These are phyloP conservation scores for Penicillium robsamsonii DNA, from an alignment of 495 filamentous ascomycete genomes.

Conservation along the genomic window DNA sequence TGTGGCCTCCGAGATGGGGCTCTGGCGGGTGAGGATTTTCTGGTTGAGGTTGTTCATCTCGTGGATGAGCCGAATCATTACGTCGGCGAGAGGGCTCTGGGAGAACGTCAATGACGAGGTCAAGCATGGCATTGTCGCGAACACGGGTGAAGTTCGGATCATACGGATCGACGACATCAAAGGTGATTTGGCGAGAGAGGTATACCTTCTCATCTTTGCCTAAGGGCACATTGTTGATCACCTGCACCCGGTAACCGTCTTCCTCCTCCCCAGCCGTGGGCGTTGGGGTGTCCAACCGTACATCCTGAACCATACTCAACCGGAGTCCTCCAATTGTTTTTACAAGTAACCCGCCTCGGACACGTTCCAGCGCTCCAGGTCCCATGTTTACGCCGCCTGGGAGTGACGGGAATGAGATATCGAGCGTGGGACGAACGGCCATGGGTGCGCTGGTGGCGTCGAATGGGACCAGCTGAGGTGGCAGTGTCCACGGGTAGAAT, in stretches of 20 bases:
- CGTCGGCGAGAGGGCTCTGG: constrained; percentile 39
- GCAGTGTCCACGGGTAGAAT: constrained; percentile 91
- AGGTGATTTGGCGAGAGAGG: constrained; percentile 71
- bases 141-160: constrained; percentile 83
- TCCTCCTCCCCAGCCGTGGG: constrained; percentile 26
- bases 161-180: constrained; percentile 63
- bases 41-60: constrained; percentile 29
- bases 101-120: constrained; percentile 63
- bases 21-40: constrained; percentile 20
- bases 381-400: constrained; percentile 53
- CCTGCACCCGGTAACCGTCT: constrained; percentile 65
- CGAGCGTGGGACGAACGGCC: constrained; percentile 59
- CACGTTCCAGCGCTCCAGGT: constrained; percentile 55
- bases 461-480: constrained; percentile 65
- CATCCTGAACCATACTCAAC: constrained; percentile 75
- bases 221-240: constrained; percentile 74
- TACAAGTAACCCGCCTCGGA: constrained; percentile 72
- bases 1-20: constrained; percentile 19
- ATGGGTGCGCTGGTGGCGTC: constrained; percentile 71
- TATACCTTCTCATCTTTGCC: constrained; percentile 90
- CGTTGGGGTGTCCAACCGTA: constrained; percentile 32
- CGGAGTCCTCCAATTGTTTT: constrained; percentile 76
- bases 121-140: constrained; percentile 67
- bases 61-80: constrained; percentile 40
- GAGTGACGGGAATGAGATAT: constrained; percentile 76